Percentiles rank a stretch among this genome's conserved stretches.
Evolutionary conservation across 1,284 basidiomycete genomes (phyloP).

Genomic region (Singerocomus inundabilis): DNA sequence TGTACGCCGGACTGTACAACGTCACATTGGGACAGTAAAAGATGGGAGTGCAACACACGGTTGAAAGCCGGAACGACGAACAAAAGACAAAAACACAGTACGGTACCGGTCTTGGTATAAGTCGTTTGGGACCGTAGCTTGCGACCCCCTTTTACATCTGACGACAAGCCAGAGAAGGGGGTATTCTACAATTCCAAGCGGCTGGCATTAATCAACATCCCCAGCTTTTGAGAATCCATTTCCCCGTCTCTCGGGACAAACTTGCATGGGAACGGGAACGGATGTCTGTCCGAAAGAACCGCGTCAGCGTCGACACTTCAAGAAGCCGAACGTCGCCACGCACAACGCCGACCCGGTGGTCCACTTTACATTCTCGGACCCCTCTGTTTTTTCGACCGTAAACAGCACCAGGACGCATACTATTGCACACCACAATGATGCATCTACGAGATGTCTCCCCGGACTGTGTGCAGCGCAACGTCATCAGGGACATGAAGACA

Average conservation of each 20-base stretch:
- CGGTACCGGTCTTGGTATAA: no score
- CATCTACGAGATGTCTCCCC: constrained; percentile 25
- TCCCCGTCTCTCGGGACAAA: constrained; percentile 17
- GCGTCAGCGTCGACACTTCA: no score
- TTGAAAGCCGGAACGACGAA: no score
- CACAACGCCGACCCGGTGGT: constrained; percentile 14
- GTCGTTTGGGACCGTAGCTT: no score
- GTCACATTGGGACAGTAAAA: no score
- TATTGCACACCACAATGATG: constrained; percentile 29
- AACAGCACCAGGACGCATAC: constrained; percentile 18
- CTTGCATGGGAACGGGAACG: constrained; percentile 18
- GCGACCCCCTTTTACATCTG: no score
- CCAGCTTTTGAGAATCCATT: constrained; percentile 17
- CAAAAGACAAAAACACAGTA: no score
- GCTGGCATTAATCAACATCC: constrained; percentile 12
- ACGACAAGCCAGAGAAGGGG: no score
- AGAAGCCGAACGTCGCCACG: neutral
- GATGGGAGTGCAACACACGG: no score
- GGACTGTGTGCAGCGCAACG: constrained; percentile 5
- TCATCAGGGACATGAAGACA: neutral
- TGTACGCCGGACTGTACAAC: no score
- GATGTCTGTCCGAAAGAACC: constrained; percentile 15
- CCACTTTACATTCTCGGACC: constrained; percentile 18
- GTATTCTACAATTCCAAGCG: constrained; percentile 1
- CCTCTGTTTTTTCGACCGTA: constrained; percentile 15